Evolutionary conservation across 306 rosid genomes (phyloP).

Genomic region (Vigna radiata): DNA sequence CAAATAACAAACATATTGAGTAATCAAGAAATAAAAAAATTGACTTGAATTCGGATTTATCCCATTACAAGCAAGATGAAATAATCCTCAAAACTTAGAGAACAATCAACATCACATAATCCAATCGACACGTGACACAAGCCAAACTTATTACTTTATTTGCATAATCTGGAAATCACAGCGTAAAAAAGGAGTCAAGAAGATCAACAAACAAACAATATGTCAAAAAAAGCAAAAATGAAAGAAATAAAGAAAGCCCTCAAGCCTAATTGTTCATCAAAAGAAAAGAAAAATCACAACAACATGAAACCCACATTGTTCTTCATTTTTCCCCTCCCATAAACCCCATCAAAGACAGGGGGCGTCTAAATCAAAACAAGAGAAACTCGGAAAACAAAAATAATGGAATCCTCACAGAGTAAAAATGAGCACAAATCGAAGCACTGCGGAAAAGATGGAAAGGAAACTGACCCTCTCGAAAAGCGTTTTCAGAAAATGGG

Average conservation of each 20-base stretch:
- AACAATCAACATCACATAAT: slow-evolving; percentile 35
- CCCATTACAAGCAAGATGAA: slow-evolving; percentile 12
- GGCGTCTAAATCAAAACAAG: background rate
- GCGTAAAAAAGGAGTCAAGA: background rate
- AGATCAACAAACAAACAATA: background rate
- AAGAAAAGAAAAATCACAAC: background rate
- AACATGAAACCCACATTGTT: slow-evolving; percentile 27
- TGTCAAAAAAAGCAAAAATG: background rate
- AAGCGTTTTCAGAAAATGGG: slow-evolving; percentile 42
- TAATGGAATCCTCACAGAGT: background rate
- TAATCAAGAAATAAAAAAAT: slow-evolving; percentile 22
- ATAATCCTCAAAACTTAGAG: background rate
- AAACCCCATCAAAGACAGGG: slow-evolving; percentile 19
- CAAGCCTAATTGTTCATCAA: background rate
- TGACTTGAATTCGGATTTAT: background rate
- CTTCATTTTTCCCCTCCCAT: background rate
- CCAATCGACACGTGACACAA: slow-evolving; percentile 17
- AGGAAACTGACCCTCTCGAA: slow-evolving; percentile 55
- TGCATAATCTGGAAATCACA: slow-evolving; percentile 21
- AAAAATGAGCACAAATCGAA: background rate
- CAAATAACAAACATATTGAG: slow-evolving; percentile 12
- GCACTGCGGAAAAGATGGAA: background rate
- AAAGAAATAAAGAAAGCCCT: background rate
- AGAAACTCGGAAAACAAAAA: background rate
- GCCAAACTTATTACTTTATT: background rate